Conservation (phyloP, 1,284 basidiomycete genomes). For the Irpex sp. region DNA sequence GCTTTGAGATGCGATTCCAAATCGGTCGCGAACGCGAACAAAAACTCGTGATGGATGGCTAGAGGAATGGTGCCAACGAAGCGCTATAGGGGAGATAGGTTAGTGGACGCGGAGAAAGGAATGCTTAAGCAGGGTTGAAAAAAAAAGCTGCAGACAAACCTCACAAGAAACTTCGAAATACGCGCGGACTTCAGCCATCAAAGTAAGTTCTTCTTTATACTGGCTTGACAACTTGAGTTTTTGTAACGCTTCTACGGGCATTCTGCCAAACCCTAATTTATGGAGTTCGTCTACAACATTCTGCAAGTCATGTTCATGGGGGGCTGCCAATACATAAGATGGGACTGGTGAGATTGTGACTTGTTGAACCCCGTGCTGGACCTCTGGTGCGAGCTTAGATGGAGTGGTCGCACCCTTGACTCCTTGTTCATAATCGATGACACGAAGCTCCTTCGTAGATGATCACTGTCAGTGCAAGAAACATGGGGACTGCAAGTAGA, state of each 20-base stretch:
- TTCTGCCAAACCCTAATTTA: conserved; percentile 27
- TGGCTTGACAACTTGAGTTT: conserved; percentile 34
- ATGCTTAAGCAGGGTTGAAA: background rate
- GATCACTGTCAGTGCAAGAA: background rate
- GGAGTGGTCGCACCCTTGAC: background rate
- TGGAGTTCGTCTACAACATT: conserved; percentile 28
- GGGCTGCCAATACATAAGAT: background rate
- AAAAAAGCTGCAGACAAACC: conserved; percentile 22
- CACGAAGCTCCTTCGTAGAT: background rate
- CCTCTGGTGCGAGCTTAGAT: background rate
- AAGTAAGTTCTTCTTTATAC: conserved; percentile 39
- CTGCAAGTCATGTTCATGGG: conserved; percentile 9
- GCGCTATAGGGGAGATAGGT: conserved; percentile 26
- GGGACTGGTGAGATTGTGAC: background rate
- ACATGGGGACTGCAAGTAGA: background rate
- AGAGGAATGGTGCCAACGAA: conserved; percentile 43
- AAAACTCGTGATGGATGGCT: conserved; percentile 39
- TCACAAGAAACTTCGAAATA: conserved; percentile 49
- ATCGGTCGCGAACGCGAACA: conserved; percentile 30
- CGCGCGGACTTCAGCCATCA: conserved; percentile 47
- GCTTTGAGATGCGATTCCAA: conserved; percentile 34
- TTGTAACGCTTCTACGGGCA: conserved; percentile 31
- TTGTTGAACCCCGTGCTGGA: background rate
- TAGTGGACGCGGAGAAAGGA: background rate
- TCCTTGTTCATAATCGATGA: background rate